phyloP scores from a whole-genome alignment of 1,284 basidiomycete species.

The Austroboletus niveus region DNA sequence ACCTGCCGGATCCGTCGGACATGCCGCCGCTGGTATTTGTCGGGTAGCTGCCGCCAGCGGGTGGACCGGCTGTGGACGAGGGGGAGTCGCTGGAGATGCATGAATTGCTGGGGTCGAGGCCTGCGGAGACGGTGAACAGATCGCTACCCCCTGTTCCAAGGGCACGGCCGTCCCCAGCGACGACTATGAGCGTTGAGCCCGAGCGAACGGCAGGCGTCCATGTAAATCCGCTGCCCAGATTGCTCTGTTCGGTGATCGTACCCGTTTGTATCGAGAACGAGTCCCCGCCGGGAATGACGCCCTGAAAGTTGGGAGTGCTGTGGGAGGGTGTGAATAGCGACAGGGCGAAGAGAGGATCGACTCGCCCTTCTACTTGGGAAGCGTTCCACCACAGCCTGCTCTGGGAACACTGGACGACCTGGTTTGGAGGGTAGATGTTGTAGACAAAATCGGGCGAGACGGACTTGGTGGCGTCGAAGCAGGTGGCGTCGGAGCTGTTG shows the following conservation, averaged over 20 bases:
- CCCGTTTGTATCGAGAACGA: slow-evolving; percentile 62
- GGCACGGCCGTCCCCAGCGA: slow-evolving; percentile 65
- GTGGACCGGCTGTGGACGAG: slow-evolving; percentile 69
- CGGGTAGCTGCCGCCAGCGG: slow-evolving; percentile 73
- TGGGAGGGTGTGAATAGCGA: neutral
- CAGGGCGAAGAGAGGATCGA: neutral
- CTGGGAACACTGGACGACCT: slow-evolving; percentile 58
- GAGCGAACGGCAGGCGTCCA: slow-evolving; percentile 64
- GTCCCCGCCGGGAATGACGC: slow-evolving; percentile 75
- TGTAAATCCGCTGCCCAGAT: slow-evolving; percentile 59
- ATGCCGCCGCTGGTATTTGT: slow-evolving; percentile 43
- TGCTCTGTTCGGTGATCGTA: slow-evolving; percentile 38
- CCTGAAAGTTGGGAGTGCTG: slow-evolving; percentile 60
- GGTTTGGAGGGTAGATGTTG: slow-evolving; percentile 56
- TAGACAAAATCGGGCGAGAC: slow-evolving; percentile 59
- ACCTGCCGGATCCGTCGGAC: slow-evolving; percentile 19
- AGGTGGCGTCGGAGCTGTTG: slow-evolving; percentile 53
- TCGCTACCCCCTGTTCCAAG: slow-evolving; percentile 66
- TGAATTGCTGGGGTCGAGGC: slow-evolving; percentile 42
- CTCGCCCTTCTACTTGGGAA: slow-evolving; percentile 53
- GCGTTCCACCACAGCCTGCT: slow-evolving; percentile 65
- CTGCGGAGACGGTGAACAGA: slow-evolving; percentile 50
- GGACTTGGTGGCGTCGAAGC: slow-evolving; percentile 50
- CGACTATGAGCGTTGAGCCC: slow-evolving; percentile 62
- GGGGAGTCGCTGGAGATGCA: slow-evolving; percentile 63